Evolutionary conservation across 2,329 filamentous ascomycete genomes (phyloP).

Genomic region (Peltaster fructicola): DNA sequence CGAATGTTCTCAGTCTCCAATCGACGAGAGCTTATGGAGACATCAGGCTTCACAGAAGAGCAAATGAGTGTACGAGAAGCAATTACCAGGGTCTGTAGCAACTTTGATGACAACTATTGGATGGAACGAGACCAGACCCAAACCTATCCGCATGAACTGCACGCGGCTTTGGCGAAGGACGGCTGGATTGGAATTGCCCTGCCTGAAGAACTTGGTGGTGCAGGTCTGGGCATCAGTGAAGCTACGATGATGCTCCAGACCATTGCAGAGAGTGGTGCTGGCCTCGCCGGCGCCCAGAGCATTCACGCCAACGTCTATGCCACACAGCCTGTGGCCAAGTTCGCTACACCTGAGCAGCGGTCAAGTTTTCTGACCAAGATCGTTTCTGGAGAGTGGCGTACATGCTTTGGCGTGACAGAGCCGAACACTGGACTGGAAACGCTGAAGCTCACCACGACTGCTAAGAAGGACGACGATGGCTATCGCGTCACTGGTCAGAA

Average conservation of each 20-base stretch:
- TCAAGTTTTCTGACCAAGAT: constrained; percentile 49
- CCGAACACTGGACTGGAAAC: constrained; percentile 68
- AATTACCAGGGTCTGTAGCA: constrained; percentile 47
- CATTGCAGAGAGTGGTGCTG: constrained; percentile 42
- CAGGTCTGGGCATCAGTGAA: constrained; percentile 61
- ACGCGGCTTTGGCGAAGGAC: constrained; percentile 53
- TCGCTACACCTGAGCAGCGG: constrained; percentile 49
- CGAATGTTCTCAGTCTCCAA: constrained; percentile 21
- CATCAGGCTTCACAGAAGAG: constrained; percentile 51
- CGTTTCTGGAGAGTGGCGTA: constrained; percentile 51
- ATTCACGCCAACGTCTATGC: constrained; percentile 52
- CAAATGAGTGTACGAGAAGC: constrained; percentile 58
- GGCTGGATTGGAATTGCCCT: constrained; percentile 72
- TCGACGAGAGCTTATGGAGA: constrained; percentile 45
- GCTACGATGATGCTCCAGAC: constrained; percentile 80
- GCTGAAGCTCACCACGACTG: constrained; percentile 48
- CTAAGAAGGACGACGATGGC: constrained; percentile 39
- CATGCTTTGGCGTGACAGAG: constrained; percentile 75
- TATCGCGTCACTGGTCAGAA: constrained; percentile 64
- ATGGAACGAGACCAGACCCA: constrained; percentile 52
- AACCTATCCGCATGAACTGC: constrained; percentile 57
- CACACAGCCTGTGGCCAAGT: constrained; percentile 57
- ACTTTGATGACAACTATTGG: constrained; percentile 64
- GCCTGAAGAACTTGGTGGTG: constrained; percentile 55
- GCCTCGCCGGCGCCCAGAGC: constrained; percentile 49